Conservation (phyloP, 768 basidiomycete genomes). For the Tylopilus sp. region DNA sequence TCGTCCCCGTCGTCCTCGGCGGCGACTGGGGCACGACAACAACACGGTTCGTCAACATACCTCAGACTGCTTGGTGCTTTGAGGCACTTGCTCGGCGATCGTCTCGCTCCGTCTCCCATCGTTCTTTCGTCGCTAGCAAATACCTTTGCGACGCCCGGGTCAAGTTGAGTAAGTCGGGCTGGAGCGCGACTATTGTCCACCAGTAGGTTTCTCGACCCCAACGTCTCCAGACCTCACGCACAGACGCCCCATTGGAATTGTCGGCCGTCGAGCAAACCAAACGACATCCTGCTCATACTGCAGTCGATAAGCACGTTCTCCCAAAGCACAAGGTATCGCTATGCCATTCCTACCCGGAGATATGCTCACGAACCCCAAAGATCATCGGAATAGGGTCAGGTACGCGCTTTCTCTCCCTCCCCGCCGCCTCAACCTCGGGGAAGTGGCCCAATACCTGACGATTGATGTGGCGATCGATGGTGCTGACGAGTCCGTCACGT, state of each 20-base stretch:
- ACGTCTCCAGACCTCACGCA: neutral
- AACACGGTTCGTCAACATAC: no score
- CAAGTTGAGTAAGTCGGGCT: no score
- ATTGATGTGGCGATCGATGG: conserved; percentile 99
- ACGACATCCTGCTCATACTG: conserved; percentile 86
- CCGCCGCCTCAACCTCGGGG: conserved; percentile 71
- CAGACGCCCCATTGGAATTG: conserved; percentile 30
- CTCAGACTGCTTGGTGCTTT: no score
- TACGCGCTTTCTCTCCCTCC: conserved; percentile 23
- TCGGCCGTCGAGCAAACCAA: conserved; percentile 75
- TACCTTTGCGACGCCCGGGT: no score
- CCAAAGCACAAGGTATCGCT: conserved; percentile 75
- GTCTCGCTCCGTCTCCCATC: no score
- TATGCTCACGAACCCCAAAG: conserved; percentile 36
- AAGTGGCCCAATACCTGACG: conserved; percentile 81
- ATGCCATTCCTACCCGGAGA: neutral
- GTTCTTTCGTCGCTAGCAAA: no score
- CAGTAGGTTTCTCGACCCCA: neutral
- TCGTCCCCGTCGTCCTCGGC: no score
- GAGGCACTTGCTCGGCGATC: no score
- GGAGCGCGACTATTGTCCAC: no score
- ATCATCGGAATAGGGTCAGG: conserved; percentile 88
- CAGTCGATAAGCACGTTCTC: conserved; percentile 86
- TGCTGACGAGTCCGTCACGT: conserved; percentile 79
- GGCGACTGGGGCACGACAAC: no score